Conservation (phyloP, 2,329 filamentous ascomycete species). For the Pyrenochaeta sp. region DNA sequence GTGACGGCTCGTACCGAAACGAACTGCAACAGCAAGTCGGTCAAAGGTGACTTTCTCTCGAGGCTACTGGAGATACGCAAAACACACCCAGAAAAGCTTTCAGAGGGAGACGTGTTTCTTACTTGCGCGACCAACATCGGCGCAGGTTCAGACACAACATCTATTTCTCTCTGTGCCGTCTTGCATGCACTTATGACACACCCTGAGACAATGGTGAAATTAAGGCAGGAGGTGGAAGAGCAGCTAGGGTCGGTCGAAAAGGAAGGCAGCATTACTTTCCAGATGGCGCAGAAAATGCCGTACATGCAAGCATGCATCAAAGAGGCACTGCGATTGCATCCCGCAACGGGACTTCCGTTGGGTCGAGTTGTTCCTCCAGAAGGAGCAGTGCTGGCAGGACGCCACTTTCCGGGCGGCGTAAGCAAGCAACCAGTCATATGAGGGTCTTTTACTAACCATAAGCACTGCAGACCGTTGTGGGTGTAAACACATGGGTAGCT, state of each 20-base stretch:
- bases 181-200: conserved; percentile 29
- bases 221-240: conserved; percentile 25
- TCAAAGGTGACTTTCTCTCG: not conserved
- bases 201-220: conserved; percentile 14
- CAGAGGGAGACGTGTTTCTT: conserved; percentile 46
- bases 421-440: not conserved
- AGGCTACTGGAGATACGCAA: not conserved
- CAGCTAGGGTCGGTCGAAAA: not conserved
- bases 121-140: conserved; percentile 50
- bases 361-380: conserved; percentile 29
- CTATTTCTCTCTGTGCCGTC: conserved; percentile 43
- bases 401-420: conserved; percentile 49
- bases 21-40: not conserved
- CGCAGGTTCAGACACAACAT: conserved; percentile 56
- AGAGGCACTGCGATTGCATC: conserved; percentile 36
- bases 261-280: conserved; percentile 22
- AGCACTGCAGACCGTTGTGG: conserved; percentile 12
- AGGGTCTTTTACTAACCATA: not conserved
- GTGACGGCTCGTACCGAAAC: not conserved
- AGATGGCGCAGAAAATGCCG: conserved; percentile 35
- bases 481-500: conserved; percentile 29
- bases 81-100: conserved; percentile 45
- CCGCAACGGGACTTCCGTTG: conserved; percentile 30
- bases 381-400: conserved; percentile 36
- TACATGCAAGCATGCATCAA: conserved; percentile 40